Conservation (phyloP, 106 monocot species). For the Dioscorea dumetorum region DNA sequence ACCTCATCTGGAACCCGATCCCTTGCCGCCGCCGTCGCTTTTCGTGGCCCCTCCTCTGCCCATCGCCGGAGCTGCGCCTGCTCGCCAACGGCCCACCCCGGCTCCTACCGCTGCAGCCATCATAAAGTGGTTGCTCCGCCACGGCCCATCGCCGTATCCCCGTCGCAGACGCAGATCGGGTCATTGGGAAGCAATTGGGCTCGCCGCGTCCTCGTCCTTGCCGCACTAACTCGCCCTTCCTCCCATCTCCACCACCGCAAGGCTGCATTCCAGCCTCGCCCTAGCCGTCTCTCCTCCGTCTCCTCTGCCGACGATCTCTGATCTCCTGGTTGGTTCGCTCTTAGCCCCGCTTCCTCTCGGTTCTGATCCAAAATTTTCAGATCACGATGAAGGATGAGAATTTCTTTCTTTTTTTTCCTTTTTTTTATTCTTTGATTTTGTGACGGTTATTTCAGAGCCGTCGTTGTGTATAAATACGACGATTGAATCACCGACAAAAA, state of each 20-base stretch:
- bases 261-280: slow-evolving; percentile 26
- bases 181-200: slow-evolving; percentile 25
- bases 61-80: slow-evolving; percentile 25
- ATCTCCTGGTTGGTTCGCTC: no score
- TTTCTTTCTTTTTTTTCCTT: no score
- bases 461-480: no score
- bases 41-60: background rate
- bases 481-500: no score
- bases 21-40: no score
- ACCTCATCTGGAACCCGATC: background rate
- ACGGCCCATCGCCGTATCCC: background rate
- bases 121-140: slow-evolving; percentile 11
- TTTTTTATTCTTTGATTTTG: no score
- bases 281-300: slow-evolving; percentile 30
- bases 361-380: background rate
- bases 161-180: slow-evolving; percentile 19
- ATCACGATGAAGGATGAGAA: no score
- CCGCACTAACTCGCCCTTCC: slow-evolving; percentile 29
- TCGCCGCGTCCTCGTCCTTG: slow-evolving; percentile 9
- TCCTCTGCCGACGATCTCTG: slow-evolving; percentile 12
- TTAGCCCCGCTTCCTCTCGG: background rate
- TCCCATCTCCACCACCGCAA: slow-evolving; percentile 27
- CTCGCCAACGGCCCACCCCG: slow-evolving; percentile 44
- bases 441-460: no score
- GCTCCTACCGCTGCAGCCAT: slow-evolving; percentile 30